Evolutionary conservation across 495 filamentous ascomycete species (phyloP), one percentile per base, ranked within the genome.

Genomic region (Xylona heveae): DNA sequence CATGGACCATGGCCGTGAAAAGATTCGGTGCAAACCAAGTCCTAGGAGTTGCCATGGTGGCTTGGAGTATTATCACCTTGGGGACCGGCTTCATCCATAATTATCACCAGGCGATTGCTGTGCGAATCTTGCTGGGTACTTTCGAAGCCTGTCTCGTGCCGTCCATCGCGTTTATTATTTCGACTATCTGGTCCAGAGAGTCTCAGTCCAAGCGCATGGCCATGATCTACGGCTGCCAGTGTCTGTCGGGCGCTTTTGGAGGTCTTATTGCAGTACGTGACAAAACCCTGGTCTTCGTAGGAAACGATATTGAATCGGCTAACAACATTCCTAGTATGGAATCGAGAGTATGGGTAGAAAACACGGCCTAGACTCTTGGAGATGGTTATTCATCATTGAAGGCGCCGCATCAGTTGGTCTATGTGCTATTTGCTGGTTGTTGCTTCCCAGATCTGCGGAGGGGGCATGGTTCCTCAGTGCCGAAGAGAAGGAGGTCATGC

Each of bases 301-400:
- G n/a, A n/a, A n/a, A n/a, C n/a, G n/a, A n/a, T n/a, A n/a, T n/a
- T n/a, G n/a, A n/a, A n/a, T n/a, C n/a, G n/a, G n/a, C n/a, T n/a
- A n/a, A n/a, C n/a, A n/a, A n/a, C n/a, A n/a, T n/a, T n/a, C n/a
- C n/a, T n/a, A n/a, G 1, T 42, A 31, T 30, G 38, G n/a, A 16
- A 24, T 43, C 3, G 38, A 37, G 30, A 31, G 13, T 15, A 41
- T 42, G 36, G 37, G 34, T 7, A 24, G 24, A 8, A 29, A 25
- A 15, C 9, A 18, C 26, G 40, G 38, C 6, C 28, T 43, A 17
- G 31, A 31, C 4, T 26, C 33, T 15, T 43, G 37, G 38, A 7
- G 41, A 12, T 45, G 40, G 44, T 28, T 40, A 8, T 42, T 42
- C 29, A 36, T 42, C 28, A 29, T 44, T 16, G 42, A 47, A 20